phyloP scores from a whole-genome alignment of 192 early-diverging fungal species.

The Spizellomyces punctatus region DNA sequence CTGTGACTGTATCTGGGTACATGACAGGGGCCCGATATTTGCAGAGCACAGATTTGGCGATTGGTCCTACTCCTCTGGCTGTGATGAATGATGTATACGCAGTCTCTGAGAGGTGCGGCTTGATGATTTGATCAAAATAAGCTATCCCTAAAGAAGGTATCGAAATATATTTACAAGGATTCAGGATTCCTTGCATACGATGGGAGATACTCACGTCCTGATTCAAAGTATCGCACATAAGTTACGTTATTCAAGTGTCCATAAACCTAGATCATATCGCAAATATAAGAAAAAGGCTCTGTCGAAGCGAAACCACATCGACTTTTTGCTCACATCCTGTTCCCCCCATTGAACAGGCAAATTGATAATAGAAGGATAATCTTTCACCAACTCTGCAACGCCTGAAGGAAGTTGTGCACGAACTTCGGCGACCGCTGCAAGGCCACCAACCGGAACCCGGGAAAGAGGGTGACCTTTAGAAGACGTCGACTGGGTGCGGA shows the following conservation, averaged over 20 bases:
- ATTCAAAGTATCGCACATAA: constrained; percentile 44
- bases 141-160: constrained; percentile 25
- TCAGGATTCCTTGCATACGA: neutral
- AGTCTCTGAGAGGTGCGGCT: constrained; percentile 16
- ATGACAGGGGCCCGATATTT: constrained; percentile 47
- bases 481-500: no score
- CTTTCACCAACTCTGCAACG: constrained; percentile 21
- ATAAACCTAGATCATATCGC: constrained; percentile 20
- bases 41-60: constrained; percentile 42
- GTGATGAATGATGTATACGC: constrained; percentile 36
- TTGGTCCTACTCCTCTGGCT: constrained; percentile 36
- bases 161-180: neutral
- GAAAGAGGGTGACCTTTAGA: neutral
- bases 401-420: constrained; percentile 24
- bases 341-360: constrained; percentile 43
- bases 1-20: constrained; percentile 52
- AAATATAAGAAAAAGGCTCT: neutral
- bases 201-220: constrained; percentile 9
- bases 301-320: neutral
- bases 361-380: constrained; percentile 30
- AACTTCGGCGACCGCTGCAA: constrained; percentile 9
- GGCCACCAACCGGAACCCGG: constrained; percentile 13
- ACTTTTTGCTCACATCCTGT: constrained; percentile 36
- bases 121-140: constrained; percentile 48
- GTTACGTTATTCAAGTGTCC: constrained; percentile 52